Percentiles rank a stretch among this genome's conserved stretches.
phyloP scores from a whole-genome alignment of 306 rosid genomes.

The Cercis canadensis region DNA sequence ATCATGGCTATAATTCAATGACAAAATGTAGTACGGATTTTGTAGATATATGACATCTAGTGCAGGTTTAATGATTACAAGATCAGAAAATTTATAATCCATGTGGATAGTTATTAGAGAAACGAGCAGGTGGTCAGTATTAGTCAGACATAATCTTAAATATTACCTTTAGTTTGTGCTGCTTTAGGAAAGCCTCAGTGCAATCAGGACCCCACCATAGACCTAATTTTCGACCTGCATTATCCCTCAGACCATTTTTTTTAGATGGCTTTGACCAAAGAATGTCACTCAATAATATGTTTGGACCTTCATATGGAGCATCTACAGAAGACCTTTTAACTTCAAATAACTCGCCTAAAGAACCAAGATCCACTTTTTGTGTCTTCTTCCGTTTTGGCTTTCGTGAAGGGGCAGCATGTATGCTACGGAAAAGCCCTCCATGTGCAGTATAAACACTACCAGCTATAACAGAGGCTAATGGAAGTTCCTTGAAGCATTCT shows the following conservation, averaged over 20 bases:
- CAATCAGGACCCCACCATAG: conserved; percentile 94
- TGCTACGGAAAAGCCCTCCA: conserved; percentile 89
- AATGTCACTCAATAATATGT: conserved; percentile 71
- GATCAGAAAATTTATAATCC: conserved; percentile 24
- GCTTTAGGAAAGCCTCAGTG: conserved; percentile 76
- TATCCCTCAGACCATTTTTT: conserved; percentile 71
- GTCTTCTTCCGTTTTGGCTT: conserved; percentile 61
- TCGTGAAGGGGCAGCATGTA: conserved; percentile 40
- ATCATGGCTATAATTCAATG: not conserved
- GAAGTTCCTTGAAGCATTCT: conserved; percentile 84
- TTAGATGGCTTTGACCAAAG: conserved; percentile 89
- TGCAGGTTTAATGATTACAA: not conserved
- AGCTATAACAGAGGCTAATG: conserved; percentile 82
- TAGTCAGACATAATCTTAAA: conserved; percentile 25
- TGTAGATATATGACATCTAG: not conserved
- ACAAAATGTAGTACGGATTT: not conserved
- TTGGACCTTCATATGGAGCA: conserved; percentile 68
- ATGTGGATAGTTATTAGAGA: not conserved
- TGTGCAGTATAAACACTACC: conserved; percentile 79
- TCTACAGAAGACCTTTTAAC: conserved; percentile 64
- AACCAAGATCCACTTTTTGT: conserved; percentile 68
- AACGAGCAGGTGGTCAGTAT: not conserved
- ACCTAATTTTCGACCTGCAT: conserved; percentile 62
- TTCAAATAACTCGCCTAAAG: conserved; percentile 71
- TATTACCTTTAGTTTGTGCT: conserved; percentile 77